Conservation (phyloP, 441 rosid species). For the Adansonia grandidieri region DNA sequence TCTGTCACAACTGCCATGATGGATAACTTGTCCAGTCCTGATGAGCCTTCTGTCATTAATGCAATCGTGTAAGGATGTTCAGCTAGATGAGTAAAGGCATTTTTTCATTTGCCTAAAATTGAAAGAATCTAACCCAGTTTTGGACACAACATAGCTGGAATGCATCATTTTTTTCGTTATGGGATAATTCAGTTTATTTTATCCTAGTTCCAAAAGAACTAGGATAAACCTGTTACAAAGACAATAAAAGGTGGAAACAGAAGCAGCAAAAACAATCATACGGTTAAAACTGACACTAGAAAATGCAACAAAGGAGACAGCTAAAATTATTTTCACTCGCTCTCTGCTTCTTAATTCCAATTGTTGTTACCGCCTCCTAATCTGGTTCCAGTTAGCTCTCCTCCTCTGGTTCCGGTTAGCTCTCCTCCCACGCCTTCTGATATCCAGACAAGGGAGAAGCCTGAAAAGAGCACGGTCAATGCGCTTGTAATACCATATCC, state of each 20-base stretch:
- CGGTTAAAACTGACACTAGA: not conserved
- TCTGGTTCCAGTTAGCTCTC: not conserved
- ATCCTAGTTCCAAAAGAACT: not conserved
- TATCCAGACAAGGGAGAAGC: constrained; percentile 21
- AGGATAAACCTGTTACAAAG: not conserved
- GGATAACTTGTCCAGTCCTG: not conserved
- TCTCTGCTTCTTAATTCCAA: not conserved
- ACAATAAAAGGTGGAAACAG: not conserved
- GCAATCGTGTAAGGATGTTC: not conserved
- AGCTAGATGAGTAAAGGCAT: not conserved
- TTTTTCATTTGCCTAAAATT: not conserved
- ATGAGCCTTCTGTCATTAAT: not conserved
- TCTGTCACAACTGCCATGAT: not conserved
- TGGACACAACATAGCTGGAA: not conserved
- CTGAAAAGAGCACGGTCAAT: constrained; percentile 20
- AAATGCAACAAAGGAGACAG: not conserved
- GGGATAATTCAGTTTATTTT: no score
- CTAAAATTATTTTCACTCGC: not conserved
- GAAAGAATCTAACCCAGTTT: not conserved
- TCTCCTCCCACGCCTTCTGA: not conserved
- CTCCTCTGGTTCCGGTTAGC: not conserved
- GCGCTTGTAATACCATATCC: constrained; percentile 30
- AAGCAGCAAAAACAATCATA: not conserved
- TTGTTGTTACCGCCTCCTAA: not conserved
- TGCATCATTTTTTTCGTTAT: not conserved